These are phyloP conservation scores for Pseudonitzschia multiseries DNA, from an alignment of 108 stramenopile species.

Conservation along the genomic window DNA sequence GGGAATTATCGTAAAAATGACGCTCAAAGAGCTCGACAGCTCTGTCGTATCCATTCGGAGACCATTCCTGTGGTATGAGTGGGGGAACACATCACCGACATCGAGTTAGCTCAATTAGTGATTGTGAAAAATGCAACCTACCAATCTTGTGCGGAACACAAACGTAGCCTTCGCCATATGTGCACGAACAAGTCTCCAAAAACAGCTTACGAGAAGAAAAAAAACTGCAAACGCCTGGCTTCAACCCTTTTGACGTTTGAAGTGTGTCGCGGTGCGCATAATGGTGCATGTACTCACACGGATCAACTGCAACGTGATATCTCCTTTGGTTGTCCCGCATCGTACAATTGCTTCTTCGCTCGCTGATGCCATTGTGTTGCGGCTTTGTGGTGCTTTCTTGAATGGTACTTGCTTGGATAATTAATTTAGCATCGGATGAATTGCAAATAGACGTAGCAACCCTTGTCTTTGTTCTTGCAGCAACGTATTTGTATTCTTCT, in stretches of 20 bases:
- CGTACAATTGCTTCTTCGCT: constrained; percentile 39
- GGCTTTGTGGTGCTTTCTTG: too few species aligned
- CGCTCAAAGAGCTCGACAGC: constrained; percentile 81
- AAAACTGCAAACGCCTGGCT: neutral
- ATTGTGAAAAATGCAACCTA: constrained; percentile 4
- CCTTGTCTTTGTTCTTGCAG: too few species aligned
- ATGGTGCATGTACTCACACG: constrained; percentile 20
- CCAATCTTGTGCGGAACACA: neutral
- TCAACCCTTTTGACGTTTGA: neutral
- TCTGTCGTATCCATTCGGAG: constrained; percentile 85
- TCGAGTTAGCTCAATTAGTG: neutral
- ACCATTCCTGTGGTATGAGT: constrained; percentile 51
- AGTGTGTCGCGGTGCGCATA: neutral
- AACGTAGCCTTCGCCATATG: neutral
- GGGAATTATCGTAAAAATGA: constrained; percentile 74
- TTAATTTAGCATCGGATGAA: too few species aligned
- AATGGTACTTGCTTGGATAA: too few species aligned
- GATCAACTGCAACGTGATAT: constrained; percentile 35
- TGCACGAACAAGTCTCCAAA: neutral
- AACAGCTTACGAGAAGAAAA: neutral
- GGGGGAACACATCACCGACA: neutral
- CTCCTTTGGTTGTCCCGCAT: constrained; percentile 46
- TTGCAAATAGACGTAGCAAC: too few species aligned
- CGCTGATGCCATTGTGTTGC: neutral
- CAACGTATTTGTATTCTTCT: too few species aligned